Evolutionary conservation across 2,329 filamentous ascomycete genomes (phyloP), one percentile per base, ranked within the genome.

Genomic region (Penicillium sp.): DNA sequence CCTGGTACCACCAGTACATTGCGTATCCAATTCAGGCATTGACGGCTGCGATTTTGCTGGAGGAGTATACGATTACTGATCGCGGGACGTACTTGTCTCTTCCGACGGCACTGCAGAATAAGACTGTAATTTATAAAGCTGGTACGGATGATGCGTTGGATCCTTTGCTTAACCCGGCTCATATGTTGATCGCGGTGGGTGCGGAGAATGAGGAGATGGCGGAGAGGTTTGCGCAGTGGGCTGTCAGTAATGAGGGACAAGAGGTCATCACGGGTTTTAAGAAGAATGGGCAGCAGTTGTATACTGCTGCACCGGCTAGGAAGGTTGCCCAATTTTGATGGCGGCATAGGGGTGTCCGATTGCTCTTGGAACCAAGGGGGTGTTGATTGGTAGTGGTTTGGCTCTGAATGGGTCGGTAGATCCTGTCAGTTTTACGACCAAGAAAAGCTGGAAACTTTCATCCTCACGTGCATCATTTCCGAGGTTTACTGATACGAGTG

Each of bases 41-140:
- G 2, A 76, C 69, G 0, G 77, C 78, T 0, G 79, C 80, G 0
- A 77, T 76, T 38, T 59, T 71, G 1, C 68, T 82, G 2, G 66
- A 77, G 0, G 80, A 83, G 60, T 82, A 83, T 63, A 83, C 80
- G 0, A 70, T 83, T 52, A 82, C 79, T 0, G 81, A 83, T 58
- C 70, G 75, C 3, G 81, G 80, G 0, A 83, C 81, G 0, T 79
- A 76, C 33, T 68, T 82, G 2, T 79, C 79, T 3, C 65, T 82
- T 7, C 65, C 74, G 8, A 42, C 63, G 7, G 67, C 68, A 1
- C 60, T 81, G 10, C 68, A 71, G 4, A 73, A 77, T 38, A 61
- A 75, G 46, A 72, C 77, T 1, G 66, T 66, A 5, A 70, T 81
- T 55, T 68, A 67, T 59, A 65, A 64, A 56, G 42, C 45, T 54